Evolutionary conservation across 2,329 filamentous ascomycete genomes (phyloP).

Genomic region (Penicillium sp.): DNA sequence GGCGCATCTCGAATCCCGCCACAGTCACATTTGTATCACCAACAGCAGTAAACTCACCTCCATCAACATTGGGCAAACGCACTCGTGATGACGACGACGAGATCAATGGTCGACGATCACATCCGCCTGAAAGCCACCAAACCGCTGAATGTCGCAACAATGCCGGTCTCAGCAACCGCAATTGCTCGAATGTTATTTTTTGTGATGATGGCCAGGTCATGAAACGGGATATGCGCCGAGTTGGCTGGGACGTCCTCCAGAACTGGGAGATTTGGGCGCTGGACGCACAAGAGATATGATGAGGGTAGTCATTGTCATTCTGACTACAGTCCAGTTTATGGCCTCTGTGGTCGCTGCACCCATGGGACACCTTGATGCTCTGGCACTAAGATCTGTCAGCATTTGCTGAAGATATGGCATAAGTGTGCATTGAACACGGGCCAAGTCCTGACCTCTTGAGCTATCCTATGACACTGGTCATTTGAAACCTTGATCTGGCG

Average conservation of each 20-base stretch:
- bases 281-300: slow-evolving; percentile 34
- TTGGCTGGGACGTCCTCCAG: slow-evolving; percentile 39
- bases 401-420: no score
- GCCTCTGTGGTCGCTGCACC: no score
- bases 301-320: no score
- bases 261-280: slow-evolving; percentile 43
- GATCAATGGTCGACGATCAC: slow-evolving; percentile 1
- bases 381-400: no score
- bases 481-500: no score
- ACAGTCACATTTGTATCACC: no score
- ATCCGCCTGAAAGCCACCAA: neutral
- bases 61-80: slow-evolving; percentile 26
- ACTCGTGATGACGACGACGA: slow-evolving; percentile 17
- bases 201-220: slow-evolving; percentile 24
- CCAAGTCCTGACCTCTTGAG: no score
- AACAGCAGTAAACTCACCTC: slow-evolving; percentile 1
- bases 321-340: no score
- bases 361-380: no score
- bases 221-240: slow-evolving; percentile 32
- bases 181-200: slow-evolving; percentile 10
- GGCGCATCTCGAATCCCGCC: neutral
- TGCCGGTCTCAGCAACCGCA: slow-evolving; percentile 1
- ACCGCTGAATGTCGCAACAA: neutral
- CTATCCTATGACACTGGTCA: no score
- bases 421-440: no score